A percentile compares a stretch with the other conserved stretches of the same genome.
phyloP scores from a whole-genome alignment of 2,329 filamentous ascomycete species.

The Penicillium verrucosum region DNA sequence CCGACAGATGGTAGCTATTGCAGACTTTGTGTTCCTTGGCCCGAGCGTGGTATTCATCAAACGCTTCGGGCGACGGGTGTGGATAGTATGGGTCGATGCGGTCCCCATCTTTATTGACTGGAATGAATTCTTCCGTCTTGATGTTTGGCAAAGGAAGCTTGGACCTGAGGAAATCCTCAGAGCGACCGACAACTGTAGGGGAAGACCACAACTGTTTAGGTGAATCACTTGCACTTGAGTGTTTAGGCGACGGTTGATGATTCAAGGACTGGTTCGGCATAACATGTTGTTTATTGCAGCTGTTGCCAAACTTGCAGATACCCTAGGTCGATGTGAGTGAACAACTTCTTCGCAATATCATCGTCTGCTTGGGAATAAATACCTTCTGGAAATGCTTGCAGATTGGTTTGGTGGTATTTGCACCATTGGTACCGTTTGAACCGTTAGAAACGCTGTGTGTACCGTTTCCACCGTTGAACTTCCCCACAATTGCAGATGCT shows the following conservation, averaged over 20 bases:
- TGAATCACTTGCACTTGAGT: conserved; percentile 14
- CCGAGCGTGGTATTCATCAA: conserved; percentile 40
- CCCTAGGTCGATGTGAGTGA: conserved; percentile 23
- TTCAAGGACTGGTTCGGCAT: conserved; percentile 22
- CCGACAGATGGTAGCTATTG: conserved; percentile 48
- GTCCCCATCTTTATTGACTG: conserved; percentile 48
- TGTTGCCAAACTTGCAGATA: conserved; percentile 32
- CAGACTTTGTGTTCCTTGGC: conserved; percentile 46
- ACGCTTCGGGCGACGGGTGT: conserved; percentile 37
- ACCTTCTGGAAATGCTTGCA: conserved; percentile 38
- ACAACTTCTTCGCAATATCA: no score
- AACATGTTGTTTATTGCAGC: conserved; percentile 32
- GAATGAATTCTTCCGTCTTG: conserved; percentile 34
- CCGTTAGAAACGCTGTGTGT: conserved; percentile 3
- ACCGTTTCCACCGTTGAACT: conserved; percentile 10
- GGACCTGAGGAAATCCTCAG: conserved; percentile 20
- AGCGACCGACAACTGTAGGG: conserved; percentile 15
- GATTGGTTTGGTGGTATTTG: conserved; percentile 18
- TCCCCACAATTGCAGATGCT: neutral
- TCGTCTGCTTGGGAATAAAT: neutral
- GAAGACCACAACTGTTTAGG: conserved; percentile 15
- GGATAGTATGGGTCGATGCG: conserved; percentile 48
- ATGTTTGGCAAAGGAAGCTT: conserved; percentile 18
- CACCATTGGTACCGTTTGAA: conserved; percentile 1
- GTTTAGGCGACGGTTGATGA: conserved; percentile 21